These are phyloP conservation scores for Leucocoprinus sp. DNA, from an alignment of 768 basidiomycete genomes.

Conservation along the genomic window DNA sequence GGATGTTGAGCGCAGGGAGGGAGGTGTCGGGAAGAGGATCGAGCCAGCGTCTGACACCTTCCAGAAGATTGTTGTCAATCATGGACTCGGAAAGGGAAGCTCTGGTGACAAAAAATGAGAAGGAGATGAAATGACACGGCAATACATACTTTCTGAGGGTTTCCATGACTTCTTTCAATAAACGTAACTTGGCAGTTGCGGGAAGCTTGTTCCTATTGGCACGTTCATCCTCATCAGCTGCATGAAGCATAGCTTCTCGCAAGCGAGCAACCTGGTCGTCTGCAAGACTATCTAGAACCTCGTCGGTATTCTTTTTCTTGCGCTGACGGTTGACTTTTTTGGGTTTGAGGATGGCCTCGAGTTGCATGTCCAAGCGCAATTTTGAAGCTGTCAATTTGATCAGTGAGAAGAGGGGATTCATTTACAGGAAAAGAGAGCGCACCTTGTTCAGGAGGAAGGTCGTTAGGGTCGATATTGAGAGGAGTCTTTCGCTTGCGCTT, in stretches of 20 bases:
- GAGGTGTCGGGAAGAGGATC: conserved; percentile 92
- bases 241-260: conserved; percentile 80
- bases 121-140: neutral
- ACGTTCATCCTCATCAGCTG: conserved; percentile 77
- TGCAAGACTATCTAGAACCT: conserved; percentile 76
- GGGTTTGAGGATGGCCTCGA: conserved; percentile 82
- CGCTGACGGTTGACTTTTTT: conserved; percentile 61
- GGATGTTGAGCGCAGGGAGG: conserved; percentile 92
- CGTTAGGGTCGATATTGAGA: conserved; percentile 57
- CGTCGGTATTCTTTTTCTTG: conserved; percentile 73
- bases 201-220: conserved; percentile 75
- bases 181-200: conserved; percentile 73
- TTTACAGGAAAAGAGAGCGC: too few relatives aligned
- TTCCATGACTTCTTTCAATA: conserved; percentile 87
- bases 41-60: conserved; percentile 84
- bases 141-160: conserved; percentile 74
- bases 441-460: conserved; percentile 77
- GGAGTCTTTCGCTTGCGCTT: conserved; percentile 53
- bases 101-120: conserved; percentile 38
- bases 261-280: conserved; percentile 89
- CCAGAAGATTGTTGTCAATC: conserved; percentile 89
- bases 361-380: conserved; percentile 68
- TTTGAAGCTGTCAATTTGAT: conserved; percentile 51
- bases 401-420: neutral
- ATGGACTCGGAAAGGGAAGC: conserved; percentile 84